phyloP scores from a whole-genome alignment of 2,329 filamentous ascomycete species.

The Penicillium sp. region DNA sequence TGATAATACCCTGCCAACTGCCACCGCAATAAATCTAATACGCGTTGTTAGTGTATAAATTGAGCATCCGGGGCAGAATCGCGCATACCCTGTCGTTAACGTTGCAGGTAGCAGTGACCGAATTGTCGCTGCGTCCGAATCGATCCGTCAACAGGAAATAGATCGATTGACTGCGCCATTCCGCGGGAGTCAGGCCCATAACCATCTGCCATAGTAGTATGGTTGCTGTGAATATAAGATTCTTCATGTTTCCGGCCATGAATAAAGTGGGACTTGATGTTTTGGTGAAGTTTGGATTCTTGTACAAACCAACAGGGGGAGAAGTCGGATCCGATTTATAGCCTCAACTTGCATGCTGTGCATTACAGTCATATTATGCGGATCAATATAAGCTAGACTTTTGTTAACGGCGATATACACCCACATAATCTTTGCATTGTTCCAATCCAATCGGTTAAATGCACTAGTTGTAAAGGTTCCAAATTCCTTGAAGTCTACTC shows the following conservation, averaged over 20 bases:
- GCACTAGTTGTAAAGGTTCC: neutral
- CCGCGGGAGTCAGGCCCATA: conserved; percentile 30
- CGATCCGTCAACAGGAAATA: conserved; percentile 50
- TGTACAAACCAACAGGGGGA: neutral
- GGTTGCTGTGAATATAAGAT: neutral
- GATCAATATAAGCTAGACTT: no score
- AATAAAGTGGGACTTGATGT: neutral
- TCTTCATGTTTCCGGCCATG: neutral
- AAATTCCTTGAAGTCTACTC: neutral
- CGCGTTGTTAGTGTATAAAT: conserved; percentile 40
- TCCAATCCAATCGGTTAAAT: conserved; percentile 5
- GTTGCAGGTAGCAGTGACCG: conserved; percentile 36
- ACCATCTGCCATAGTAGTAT: conserved; percentile 17
- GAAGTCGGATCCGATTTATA: conserved; percentile 5
- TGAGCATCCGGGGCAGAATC: neutral
- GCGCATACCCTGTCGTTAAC: conserved; percentile 25
- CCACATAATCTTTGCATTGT: neutral
- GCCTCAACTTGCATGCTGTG: neutral
- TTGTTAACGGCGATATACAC: neutral
- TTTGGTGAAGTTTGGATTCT: neutral
- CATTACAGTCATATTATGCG: neutral
- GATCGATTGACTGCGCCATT: conserved; percentile 47
- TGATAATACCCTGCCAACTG: conserved; percentile 48
- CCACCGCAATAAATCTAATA: conserved; percentile 46
- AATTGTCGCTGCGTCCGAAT: conserved; percentile 43